Base-by-base conservation (phyloP, 2,329 filamentous ascomycete genomes). In the Triangularia setosa region DNA sequence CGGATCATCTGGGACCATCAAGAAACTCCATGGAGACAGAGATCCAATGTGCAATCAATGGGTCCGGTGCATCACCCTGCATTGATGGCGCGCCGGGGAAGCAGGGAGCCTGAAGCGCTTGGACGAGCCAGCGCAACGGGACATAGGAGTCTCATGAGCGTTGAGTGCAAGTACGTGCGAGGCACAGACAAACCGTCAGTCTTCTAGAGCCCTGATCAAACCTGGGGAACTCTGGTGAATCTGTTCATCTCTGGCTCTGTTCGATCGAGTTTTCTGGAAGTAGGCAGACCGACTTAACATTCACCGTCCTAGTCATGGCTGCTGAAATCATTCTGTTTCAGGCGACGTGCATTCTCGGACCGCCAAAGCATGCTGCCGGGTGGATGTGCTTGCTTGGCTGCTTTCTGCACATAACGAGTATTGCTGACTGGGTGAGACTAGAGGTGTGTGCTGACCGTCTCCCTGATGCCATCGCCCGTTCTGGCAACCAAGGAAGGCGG, bases 71-170 rank as follows among this genome's bases (percentile, higher is more conserved):
- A 44, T 40, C 21, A 3, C 18, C 18, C 35, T n/a, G 56, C 53
- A 44, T 40, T 24, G 28, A 60, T 52, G 62, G 55, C 12, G 61
- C 66, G 59, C 55, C 64, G 62, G 62, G 64, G 63, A 65, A 66
- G 66, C 53, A 65, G 40, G 57, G 35, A 52, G 44, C 61, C 44
- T 23, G 23, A 44, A 44, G 58, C 40, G 57, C 44, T 61, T 5
- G 48, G 35, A 62, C 54, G 35, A 63, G 55, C 40, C 64, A 65
- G 44, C 40, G 35, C 33, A 58, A 35, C 48, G 62, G 59, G 25
- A 23, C 57, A 48, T 18, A n/a, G 16, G 14, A 53, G 24, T 14
- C 18, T 27, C 52, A 11, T 30, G 25, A 63, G 25, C 11, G 18
- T 40, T 8, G 33, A 25, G 23, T 8, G 23, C 23, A 27, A 57